A percentile compares a stretch with the other conserved stretches of the same genome.
These are phyloP conservation scores for Diplodia intermedia DNA, from an alignment of 2,329 filamentous ascomycete species.

Conservation along the genomic window DNA sequence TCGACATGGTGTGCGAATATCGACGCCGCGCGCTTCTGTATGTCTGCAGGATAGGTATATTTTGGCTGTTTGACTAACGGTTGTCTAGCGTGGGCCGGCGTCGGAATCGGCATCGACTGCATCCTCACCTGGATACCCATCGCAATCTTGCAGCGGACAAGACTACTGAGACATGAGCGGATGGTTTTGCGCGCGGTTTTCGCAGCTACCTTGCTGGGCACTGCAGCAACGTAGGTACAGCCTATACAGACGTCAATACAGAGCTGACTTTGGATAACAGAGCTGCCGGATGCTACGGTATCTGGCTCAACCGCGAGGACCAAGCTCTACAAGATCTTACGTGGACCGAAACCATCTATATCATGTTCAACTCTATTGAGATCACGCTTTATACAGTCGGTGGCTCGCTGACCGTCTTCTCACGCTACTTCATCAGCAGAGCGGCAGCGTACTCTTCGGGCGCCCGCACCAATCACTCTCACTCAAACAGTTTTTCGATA, in stretches of 20 bases:
- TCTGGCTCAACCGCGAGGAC: slow-evolving; percentile 28
- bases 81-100: slow-evolving; percentile 24
- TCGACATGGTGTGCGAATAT: slow-evolving; percentile 23
- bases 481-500: background rate
- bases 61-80: background rate
- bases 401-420: slow-evolving; percentile 29
- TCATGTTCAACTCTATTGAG: slow-evolving; percentile 33
- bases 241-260: background rate
- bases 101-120: slow-evolving; percentile 28
- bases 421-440: slow-evolving; percentile 32
- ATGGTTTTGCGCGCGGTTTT: slow-evolving; percentile 23
- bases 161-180: slow-evolving; percentile 24
- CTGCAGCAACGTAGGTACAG: slow-evolving; percentile 17
- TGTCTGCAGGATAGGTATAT: background rate
- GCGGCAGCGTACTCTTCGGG: slow-evolving; percentile 12
- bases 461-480: background rate
- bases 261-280: slow-evolving; percentile 8
- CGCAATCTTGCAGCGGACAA: slow-evolving; percentile 27
- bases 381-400: slow-evolving; percentile 31
- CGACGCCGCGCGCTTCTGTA: slow-evolving; percentile 28
- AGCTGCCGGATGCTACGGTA: slow-evolving; percentile 26
- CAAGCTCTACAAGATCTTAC: slow-evolving; percentile 18
- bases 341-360: slow-evolving; percentile 26
- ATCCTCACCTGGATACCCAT: slow-evolving; percentile 29
- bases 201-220: slow-evolving; percentile 16